Evolutionary conservation across 164 flowering plant species (phyloP).

Genomic region (Tetrastigma voinierianum): DNA sequence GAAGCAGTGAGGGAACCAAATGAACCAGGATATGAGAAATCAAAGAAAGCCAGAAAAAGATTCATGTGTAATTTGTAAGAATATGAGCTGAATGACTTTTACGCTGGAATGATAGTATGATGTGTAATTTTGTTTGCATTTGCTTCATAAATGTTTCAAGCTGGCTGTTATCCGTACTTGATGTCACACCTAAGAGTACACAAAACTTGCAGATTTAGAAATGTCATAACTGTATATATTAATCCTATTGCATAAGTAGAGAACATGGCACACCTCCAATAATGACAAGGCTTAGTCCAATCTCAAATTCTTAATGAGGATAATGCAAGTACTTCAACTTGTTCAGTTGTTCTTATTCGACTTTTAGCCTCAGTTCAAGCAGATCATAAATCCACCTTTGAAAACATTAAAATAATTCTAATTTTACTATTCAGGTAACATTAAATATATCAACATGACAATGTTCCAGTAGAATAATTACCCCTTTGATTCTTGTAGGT

Average conservation of each 20-base stretch:
- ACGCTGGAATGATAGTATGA: background rate
- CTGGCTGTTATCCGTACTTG: slow-evolving; percentile 97
- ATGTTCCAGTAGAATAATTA: slow-evolving; percentile 15
- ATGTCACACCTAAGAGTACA: slow-evolving; percentile 75
- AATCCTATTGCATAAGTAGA: background rate
- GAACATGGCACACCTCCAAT: slow-evolving; percentile 68
- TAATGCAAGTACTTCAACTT: slow-evolving; percentile 93
- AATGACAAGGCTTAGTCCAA: slow-evolving; percentile 91
- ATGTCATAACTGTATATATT: background rate
- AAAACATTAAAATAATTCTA: slow-evolving; percentile 10
- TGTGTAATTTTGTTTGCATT: slow-evolving; percentile 90
- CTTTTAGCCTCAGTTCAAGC: slow-evolving; percentile 92
- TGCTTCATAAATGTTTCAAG: slow-evolving; percentile 96
- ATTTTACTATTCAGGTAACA: background rate
- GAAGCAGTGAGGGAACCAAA: too few relatives aligned
- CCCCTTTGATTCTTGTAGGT: slow-evolving; percentile 98
- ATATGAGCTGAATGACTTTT: too few relatives aligned
- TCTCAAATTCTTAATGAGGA: slow-evolving; percentile 70
- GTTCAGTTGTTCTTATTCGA: slow-evolving; percentile 97
- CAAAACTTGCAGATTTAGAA: slow-evolving; percentile 1
- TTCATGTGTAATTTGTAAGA: too few relatives aligned
- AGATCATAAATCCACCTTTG: slow-evolving; percentile 98
- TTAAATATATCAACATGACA: background rate
- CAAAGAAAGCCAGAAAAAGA: too few relatives aligned
- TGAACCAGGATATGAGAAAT: too few relatives aligned